Percentiles rank a stretch among this genome's conserved stretches.
These are phyloP conservation scores for Rhinocladiella similis DNA, from an alignment of 2,329 filamentous ascomycete genomes.

Conservation along the genomic window DNA sequence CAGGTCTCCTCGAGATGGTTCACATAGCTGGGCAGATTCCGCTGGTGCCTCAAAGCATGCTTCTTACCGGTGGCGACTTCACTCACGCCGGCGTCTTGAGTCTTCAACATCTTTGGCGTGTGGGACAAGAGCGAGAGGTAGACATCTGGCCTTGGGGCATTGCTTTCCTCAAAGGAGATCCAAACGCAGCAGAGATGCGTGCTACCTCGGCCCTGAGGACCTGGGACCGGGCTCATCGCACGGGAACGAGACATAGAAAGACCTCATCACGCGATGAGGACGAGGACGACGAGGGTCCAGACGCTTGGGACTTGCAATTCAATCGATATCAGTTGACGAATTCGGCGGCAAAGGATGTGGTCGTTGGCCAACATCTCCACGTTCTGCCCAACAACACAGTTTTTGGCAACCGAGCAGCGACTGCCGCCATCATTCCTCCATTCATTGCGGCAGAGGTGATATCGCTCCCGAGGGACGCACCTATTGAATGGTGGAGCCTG, in stretches of 20 bases:
- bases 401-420: constrained; percentile 15
- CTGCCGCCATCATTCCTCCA: constrained; percentile 53
- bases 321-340: constrained; percentile 39
- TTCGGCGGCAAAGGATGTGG: constrained; percentile 7
- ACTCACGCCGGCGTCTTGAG: constrained; percentile 66
- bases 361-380: constrained; percentile 24
- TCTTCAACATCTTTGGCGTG: constrained; percentile 85
- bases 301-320: constrained; percentile 57
- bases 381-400: constrained; percentile 27
- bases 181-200: constrained; percentile 28
- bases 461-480: constrained; percentile 70
- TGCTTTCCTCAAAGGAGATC: constrained; percentile 63
- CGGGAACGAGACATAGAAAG: constrained; percentile 13
- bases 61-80: constrained; percentile 44
- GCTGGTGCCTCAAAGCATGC: constrained; percentile 78
- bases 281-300: constrained; percentile 46
- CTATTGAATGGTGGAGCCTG: constrained; percentile 83
- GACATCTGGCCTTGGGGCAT: constrained; percentile 74
- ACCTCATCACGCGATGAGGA: constrained; percentile 33
- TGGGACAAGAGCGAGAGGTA: constrained; percentile 71
- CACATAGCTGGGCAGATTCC: constrained; percentile 90
- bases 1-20: constrained; percentile 43
- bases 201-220: constrained; percentile 41
- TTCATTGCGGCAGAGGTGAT: constrained; percentile 75
- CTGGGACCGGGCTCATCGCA: constrained; percentile 46